phyloP scores from a whole-genome alignment of 306 rosid species.

The Bauhinia variegata region DNA sequence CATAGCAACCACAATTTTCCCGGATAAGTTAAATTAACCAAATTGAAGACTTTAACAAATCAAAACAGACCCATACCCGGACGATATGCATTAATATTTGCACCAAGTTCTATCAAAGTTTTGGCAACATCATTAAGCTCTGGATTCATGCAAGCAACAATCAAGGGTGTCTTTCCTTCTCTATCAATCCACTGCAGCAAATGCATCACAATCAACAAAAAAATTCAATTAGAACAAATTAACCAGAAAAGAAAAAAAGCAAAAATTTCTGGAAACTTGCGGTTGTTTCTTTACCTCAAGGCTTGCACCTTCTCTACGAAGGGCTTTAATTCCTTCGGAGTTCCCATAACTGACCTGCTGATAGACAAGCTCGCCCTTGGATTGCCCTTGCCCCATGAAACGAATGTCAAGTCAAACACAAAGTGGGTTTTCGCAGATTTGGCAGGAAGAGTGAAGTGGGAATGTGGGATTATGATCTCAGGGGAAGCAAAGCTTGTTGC shows the following conservation, averaged over 20 bases:
- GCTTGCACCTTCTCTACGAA: conserved; percentile 77
- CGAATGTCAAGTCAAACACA: too few relatives aligned
- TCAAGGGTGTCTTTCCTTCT: conserved; percentile 86
- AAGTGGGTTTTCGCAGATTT: too few relatives aligned
- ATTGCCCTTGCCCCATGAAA: conserved; percentile 84
- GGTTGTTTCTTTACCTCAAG: conserved; percentile 70
- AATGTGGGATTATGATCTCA: not conserved
- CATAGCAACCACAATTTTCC: conserved; percentile 2
- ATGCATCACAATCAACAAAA: conserved; percentile 29
- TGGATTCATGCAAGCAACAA: conserved; percentile 80
- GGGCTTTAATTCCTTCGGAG: conserved; percentile 76
- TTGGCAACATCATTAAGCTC: conserved; percentile 68
- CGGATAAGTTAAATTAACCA: conserved; percentile 6
- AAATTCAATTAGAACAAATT: conserved; percentile 34
- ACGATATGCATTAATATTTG: conserved; percentile 85
- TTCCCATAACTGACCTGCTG: conserved; percentile 83
- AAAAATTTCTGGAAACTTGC: not conserved
- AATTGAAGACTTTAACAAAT: conserved; percentile 5
- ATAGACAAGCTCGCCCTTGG: conserved; percentile 76
- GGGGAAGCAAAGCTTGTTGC: too few relatives aligned
- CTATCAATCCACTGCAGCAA: conserved; percentile 72
- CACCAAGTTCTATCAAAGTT: conserved; percentile 86
- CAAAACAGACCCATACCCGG: conserved; percentile 60
- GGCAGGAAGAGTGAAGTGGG: not conserved
- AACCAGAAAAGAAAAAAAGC: not conserved